Evolutionary conservation across 2,329 filamentous ascomycete species (phyloP).

Genomic region (Metarhizium album): DNA sequence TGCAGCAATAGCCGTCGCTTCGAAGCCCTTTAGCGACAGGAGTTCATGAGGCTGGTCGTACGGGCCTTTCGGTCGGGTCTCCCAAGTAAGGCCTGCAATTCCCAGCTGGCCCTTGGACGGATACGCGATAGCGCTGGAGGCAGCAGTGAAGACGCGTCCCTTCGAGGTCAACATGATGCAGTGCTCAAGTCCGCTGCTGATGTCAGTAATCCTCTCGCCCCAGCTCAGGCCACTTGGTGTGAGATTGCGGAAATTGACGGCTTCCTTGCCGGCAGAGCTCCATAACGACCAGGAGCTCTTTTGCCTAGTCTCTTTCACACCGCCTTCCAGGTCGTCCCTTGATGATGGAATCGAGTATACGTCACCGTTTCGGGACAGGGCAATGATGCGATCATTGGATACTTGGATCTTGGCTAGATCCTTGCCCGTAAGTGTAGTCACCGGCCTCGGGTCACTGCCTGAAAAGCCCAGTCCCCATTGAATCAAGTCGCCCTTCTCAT

Average conservation of each 20-base stretch:
- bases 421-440: conserved; percentile 67
- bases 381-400: conserved; percentile 75
- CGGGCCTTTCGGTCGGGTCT: conserved; percentile 61
- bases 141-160: conserved; percentile 83
- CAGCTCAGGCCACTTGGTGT: conserved; percentile 53
- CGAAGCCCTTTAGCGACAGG: conserved; percentile 55
- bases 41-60: conserved; percentile 81
- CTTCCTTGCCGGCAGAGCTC: conserved; percentile 26
- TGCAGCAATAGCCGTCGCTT: conserved; percentile 64
- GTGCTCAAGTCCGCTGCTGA: conserved; percentile 76
- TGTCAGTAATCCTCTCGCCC: conserved; percentile 62
- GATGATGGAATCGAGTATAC: conserved; percentile 81
- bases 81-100: conserved; percentile 71
- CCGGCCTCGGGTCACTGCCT: conserved; percentile 50
- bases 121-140: conserved; percentile 65
- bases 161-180: conserved; percentile 73
- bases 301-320: conserved; percentile 50
- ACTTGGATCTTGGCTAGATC: conserved; percentile 66
- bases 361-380: conserved; percentile 59
- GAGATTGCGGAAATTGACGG: conserved; percentile 62
- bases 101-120: conserved; percentile 81
- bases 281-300: conserved; percentile 62
- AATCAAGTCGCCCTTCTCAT: conserved; percentile 76
- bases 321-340: conserved; percentile 55
- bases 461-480: conserved; percentile 84